Evolutionary conservation across 2,329 filamentous ascomycete genomes (phyloP).

Genomic region (Monosporascus sp.): DNA sequence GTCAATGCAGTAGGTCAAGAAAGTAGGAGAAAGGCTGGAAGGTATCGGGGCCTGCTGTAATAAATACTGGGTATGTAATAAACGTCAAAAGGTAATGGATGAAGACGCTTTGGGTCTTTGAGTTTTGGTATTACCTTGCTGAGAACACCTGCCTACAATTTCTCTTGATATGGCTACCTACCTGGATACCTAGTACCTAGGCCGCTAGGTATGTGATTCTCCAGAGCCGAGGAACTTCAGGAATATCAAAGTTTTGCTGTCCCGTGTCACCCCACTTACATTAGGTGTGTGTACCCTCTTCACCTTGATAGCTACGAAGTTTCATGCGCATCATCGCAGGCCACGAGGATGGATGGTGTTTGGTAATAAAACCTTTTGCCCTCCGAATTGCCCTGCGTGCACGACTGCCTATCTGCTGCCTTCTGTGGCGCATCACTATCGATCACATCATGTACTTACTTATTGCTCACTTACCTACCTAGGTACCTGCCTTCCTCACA

Average conservation of each 20-base stretch:
- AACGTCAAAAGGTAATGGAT: background rate
- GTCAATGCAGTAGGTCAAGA: background rate
- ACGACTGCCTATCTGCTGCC: too few species aligned
- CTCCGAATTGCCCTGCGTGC: too few species aligned
- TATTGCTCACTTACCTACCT: background rate
- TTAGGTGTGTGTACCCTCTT: too few species aligned
- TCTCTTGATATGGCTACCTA: background rate
- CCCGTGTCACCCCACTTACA: background rate
- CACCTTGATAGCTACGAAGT: too few species aligned
- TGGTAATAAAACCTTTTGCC: too few species aligned
- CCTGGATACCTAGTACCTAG: too few species aligned
- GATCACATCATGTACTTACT: background rate
- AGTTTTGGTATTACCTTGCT: background rate
- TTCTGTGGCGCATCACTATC: too few species aligned
- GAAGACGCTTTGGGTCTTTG: background rate
- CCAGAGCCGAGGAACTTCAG: background rate
- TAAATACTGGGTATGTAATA: background rate
- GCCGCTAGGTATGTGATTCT: background rate
- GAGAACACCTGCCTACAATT: background rate
- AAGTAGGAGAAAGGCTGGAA: background rate
- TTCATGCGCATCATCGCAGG: too few species aligned
- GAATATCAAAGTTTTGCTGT: background rate
- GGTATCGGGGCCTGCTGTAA: background rate
- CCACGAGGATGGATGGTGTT: too few species aligned
- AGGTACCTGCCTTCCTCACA: background rate